These are phyloP conservation scores for Typha latifolia DNA, from an alignment of 176 grass and related monocot genomes.

Conservation along the genomic window DNA sequence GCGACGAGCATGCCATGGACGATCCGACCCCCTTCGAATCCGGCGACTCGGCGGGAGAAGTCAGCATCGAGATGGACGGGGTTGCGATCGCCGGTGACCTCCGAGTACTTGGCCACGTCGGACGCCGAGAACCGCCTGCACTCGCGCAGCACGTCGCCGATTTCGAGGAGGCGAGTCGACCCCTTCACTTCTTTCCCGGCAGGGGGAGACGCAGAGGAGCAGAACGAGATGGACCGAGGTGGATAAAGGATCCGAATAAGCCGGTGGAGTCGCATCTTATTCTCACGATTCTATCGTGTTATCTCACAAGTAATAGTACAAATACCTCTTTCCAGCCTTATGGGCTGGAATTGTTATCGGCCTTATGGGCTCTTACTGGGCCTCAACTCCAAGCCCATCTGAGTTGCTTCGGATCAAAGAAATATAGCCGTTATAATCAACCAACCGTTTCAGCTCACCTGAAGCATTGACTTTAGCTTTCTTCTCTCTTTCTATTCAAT, in stretches of 20 bases:
- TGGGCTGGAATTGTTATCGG: no score
- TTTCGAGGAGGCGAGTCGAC: constrained; percentile 12
- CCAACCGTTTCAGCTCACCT: no score
- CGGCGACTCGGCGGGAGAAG: constrained; percentile 21
- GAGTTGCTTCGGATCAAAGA: no score
- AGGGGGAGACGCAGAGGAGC: neutral
- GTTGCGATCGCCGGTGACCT: constrained; percentile 58
- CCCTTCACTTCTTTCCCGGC: no score
- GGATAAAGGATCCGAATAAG: neutral
- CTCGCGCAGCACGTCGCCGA: constrained; percentile 27
- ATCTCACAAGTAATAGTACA: no score
- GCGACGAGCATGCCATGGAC: constrained; percentile 80
- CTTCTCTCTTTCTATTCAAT: no score
- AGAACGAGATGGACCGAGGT: constrained; percentile 9
- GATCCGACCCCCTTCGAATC: constrained; percentile 43
- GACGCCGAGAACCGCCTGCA: constrained; percentile 42
- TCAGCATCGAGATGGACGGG: constrained; percentile 46
- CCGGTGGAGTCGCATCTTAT: constrained; percentile 24
- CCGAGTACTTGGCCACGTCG: constrained; percentile 41
- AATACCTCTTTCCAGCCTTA: no score
- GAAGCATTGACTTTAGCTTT: no score
- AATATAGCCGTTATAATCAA: no score
- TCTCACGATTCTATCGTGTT: neutral
- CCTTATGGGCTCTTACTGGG: no score
- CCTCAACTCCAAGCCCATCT: no score